Evolutionary conservation across 2,329 filamentous ascomycete species (phyloP), one percentile per base, ranked within the genome.

Genomic region (Grosmannia penicillata): DNA sequence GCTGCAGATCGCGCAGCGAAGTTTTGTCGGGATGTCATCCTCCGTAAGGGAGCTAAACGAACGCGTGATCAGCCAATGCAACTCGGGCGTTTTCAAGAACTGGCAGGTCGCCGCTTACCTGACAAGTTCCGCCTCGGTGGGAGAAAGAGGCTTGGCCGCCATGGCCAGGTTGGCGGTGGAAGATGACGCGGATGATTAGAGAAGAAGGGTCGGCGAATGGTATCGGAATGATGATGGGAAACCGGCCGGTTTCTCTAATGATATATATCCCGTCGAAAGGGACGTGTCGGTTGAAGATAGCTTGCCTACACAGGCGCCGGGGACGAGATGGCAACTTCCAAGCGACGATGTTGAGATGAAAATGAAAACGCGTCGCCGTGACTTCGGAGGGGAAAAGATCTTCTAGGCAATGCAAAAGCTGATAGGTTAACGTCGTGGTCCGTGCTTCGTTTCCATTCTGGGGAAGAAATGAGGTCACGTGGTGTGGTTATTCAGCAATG

Each of bases 1-100:
- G 62, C 82, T 91, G 62, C 91, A 98, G 49, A 85, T 83, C 37
- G 85, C 85, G 66, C 91, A 98, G 60, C 87, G 82, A 46, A 98
- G 72, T 67, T 94, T 95, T 52, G 87, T 85, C n/a, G 91, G 91
- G 41, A 95, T 86, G 45, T 91, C 84, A 51, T 89, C 83, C 47
- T 81, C 74, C 17, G 75, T 65, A 43, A 94, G 68, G 36, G 82
- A 79, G 56, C 85, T 93, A 53, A 21, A 27, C 10, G 33, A 37
- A 30, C 15, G 9, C 13, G 14, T 13, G 26, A 45, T 46, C 38
- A 42, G 32, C 25, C 3, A 28, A 21, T 8, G 14, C 15, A 28
- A 17, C 15, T 19, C 21, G 23, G 6, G 6, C n/a, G n/a, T n/a
- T n/a, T n/a, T n/a, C n/a, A n/a, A n/a, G n/a, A n/a, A n/a, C n/a